phyloP scores from a whole-genome alignment of 192 early-diverging fungal genomes.

The Coemansia sp. region DNA sequence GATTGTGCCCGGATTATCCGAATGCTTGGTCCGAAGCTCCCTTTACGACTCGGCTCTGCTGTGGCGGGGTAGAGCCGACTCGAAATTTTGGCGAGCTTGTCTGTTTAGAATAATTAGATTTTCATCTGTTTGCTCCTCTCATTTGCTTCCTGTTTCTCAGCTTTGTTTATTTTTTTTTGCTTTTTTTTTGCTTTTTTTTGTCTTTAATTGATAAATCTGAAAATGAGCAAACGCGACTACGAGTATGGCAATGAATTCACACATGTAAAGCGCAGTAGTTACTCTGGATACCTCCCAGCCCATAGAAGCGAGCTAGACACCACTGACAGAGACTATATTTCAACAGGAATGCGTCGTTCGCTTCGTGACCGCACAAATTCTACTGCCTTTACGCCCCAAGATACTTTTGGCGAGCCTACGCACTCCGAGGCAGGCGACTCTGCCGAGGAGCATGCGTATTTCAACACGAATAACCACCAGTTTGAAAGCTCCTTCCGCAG shows the following conservation, averaged over 20 bases:
- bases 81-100: background rate
- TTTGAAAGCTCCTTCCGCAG: constrained; percentile 51
- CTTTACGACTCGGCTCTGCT: too few species aligned
- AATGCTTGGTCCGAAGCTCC: too few species aligned
- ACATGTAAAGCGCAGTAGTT: constrained; percentile 22
- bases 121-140: background rate
- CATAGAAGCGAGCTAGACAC: constrained; percentile 20
- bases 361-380: constrained; percentile 43
- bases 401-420: constrained; percentile 28
- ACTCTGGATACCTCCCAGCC: constrained; percentile 1
- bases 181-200: background rate
- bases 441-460: constrained; percentile 30
- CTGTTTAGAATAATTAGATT: constrained; percentile 11
- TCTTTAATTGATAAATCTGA: background rate
- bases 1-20: too few species aligned
- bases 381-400: constrained; percentile 34
- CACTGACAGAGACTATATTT: constrained; percentile 16
- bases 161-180: background rate
- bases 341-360: constrained; percentile 16
- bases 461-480: constrained; percentile 40
- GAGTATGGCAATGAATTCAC: constrained; percentile 46
- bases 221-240: constrained; percentile 35
- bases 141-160: background rate
- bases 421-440: constrained; percentile 43
- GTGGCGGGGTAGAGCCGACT: too few species aligned